Base-by-base conservation (phyloP, 2,329 filamentous ascomycete species). In the Teratosphaeria viscida region DNA sequence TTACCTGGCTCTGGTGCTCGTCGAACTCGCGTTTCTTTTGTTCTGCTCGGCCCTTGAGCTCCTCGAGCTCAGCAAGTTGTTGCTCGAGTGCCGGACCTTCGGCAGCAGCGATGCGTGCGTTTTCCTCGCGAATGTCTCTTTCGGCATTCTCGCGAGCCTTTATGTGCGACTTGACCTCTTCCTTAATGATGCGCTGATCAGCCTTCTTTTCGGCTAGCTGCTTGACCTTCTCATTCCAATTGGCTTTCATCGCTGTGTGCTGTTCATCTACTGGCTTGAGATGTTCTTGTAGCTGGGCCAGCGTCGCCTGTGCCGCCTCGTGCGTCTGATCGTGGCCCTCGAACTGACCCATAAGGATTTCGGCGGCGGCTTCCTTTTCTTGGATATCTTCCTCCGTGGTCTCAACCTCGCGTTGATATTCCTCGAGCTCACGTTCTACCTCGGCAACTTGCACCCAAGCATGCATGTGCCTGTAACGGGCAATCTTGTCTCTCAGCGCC, bases 401-500 rank as follows among this genome's bases (percentile, higher is more conserved):
- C 6, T 58, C 61, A 2, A 79, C 65, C 16, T 71, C 67, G 2
- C 58, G 49, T 1, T 73, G 64, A 3, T 65, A 65, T 6, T 67
- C 59, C 5, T 64, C 67, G 6, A 78, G 61, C 10, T 60, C 59
- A 49, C 65, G 56, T 73, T 97, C 92, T 71, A 89, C 81, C 59
- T 90, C 85, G 55, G 85, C 82, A 1, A 97, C 91, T 69, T 95
- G 89, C 27, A 85, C 83, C 94, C 94, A 99, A n/a, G 88, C 86
- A 63, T 90, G 78, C 74, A 95, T 87, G 19, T 82, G 79, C 52
- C 79, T 76, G 53, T 88, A 78, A 27, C 82, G 78, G 37, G 79
- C 79, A 54, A 85, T 79, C 60, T 83, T 84, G 23, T 79, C 77
- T 39, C 85, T 81, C 66, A 95, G 80, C 14, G 80, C 79, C 54